Conservation (phyloP, 495 filamentous ascomycete genomes). For the Pyronema domesticum region DNA sequence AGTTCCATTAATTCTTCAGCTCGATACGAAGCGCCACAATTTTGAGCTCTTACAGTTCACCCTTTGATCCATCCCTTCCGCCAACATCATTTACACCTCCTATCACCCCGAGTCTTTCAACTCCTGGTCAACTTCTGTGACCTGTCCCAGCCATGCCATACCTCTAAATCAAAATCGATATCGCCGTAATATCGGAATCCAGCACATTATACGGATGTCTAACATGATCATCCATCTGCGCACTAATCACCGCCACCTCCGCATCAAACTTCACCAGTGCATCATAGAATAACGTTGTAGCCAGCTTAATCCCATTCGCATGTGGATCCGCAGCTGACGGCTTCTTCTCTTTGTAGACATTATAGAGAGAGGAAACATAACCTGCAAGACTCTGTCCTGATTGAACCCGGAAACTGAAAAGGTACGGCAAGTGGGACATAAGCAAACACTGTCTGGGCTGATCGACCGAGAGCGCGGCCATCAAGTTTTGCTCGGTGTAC, state of each 20-base stretch:
- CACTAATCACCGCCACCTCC: background rate
- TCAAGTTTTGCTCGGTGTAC: background rate
- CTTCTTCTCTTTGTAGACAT: background rate
- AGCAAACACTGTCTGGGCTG: background rate
- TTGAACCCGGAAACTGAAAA: background rate
- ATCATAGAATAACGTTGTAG: background rate
- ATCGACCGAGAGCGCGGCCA: background rate
- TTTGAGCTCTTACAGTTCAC: no score
- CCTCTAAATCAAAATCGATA: background rate
- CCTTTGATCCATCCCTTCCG: no score
- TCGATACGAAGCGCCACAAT: no score
- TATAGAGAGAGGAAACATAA: background rate
- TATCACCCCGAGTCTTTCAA: no score
- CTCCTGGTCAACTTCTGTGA: no score
- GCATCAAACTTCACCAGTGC: background rate
- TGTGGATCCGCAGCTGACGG: background rate
- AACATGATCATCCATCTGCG: background rate
- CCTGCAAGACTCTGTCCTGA: background rate
- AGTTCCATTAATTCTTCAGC: no score
- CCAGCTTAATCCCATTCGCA: background rate
- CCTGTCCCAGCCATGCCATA: no score
- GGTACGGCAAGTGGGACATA: background rate
- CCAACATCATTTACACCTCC: no score
- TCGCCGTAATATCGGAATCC: background rate
- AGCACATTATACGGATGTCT: background rate